Evolutionary conservation across 148 eudicot genomes (phyloP).

Genomic region (Rhododendron simsii): DNA sequence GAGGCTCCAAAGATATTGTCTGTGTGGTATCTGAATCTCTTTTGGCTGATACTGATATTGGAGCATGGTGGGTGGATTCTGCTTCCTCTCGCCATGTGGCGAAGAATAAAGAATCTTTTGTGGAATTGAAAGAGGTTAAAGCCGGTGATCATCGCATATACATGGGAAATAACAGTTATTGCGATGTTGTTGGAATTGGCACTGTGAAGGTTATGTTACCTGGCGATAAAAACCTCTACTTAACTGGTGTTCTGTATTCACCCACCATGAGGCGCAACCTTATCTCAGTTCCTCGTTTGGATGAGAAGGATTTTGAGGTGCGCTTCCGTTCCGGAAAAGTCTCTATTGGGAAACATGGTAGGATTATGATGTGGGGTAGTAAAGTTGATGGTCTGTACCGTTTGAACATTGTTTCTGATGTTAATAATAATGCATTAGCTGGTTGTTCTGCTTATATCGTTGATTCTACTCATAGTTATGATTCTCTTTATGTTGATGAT

Average conservation of each 20-base stretch:
- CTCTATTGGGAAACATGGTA: neutral
- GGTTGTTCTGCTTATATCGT: neutral
- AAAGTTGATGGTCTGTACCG: neutral
- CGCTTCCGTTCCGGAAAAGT: neutral
- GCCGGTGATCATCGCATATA: neutral
- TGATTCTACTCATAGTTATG: neutral
- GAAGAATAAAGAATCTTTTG: no score
- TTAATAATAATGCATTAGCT: neutral
- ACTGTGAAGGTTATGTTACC: neutral
- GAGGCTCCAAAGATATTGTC: neutral
- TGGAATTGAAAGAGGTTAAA: neutral
- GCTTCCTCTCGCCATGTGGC: neutral
- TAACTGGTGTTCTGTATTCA: neutral
- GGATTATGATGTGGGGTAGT: neutral
- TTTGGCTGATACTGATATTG: neutral
- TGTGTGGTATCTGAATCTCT: neutral
- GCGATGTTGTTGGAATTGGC: neutral
- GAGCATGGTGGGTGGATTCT: neutral
- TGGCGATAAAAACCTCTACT: neutral
- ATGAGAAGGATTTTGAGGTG: neutral
- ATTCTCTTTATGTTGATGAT: neutral
- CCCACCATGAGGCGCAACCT: neutral
- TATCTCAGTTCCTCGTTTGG: neutral
- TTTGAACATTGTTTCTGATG: neutral
- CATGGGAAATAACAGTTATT: neutral